Evolutionary conservation across 2,329 filamentous ascomycete genomes (phyloP).

Genomic region (Diaporthe sp.): DNA sequence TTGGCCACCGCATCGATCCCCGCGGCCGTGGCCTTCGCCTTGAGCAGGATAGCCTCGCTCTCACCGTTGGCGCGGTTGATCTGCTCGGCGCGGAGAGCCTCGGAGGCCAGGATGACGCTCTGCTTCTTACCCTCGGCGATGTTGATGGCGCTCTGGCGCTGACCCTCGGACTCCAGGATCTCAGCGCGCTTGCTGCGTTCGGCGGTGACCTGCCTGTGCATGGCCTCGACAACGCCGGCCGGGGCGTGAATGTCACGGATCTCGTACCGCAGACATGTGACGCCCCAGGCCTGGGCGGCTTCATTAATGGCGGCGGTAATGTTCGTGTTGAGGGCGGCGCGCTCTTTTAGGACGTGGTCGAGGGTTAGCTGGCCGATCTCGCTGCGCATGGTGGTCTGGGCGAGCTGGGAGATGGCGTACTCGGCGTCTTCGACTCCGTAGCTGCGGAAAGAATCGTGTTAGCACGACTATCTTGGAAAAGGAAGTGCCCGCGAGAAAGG

Average conservation of each 20-base stretch:
- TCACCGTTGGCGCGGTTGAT: conserved; percentile 96
- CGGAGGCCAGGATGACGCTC: conserved; percentile 94
- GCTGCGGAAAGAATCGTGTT: conserved; percentile 60
- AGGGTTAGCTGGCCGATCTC: conserved; percentile 97
- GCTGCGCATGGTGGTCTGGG: conserved; percentile 98
- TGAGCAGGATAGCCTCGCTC: conserved; percentile 90
- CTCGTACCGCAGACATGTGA: conserved; percentile 96
- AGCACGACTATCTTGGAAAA: not conserved
- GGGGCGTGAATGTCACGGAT: conserved; percentile 98
- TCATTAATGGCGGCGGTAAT: conserved; percentile 99
- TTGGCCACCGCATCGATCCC: conserved; percentile 90
- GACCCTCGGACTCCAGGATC: conserved; percentile 96
- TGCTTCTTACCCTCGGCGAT: conserved; percentile 98
- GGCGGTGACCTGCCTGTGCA: conserved; percentile 98
- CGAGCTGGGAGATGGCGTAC: conserved; percentile 97
- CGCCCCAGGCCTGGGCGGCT: conserved; percentile 95
- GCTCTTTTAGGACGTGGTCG: conserved; percentile 98
- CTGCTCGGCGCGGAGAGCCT: conserved; percentile 89
- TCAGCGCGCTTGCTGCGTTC: conserved; percentile 98
- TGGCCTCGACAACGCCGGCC: conserved; percentile 92
- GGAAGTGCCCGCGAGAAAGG: not conserved
- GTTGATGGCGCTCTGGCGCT: conserved; percentile 97
- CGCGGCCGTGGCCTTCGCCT: conserved; percentile 85
- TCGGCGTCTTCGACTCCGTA: conserved; percentile 99
- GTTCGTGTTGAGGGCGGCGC: conserved; percentile 94